Evolutionary conservation across 2,329 filamentous ascomycete genomes (phyloP).

Genomic region (Botrytis byssoidea): DNA sequence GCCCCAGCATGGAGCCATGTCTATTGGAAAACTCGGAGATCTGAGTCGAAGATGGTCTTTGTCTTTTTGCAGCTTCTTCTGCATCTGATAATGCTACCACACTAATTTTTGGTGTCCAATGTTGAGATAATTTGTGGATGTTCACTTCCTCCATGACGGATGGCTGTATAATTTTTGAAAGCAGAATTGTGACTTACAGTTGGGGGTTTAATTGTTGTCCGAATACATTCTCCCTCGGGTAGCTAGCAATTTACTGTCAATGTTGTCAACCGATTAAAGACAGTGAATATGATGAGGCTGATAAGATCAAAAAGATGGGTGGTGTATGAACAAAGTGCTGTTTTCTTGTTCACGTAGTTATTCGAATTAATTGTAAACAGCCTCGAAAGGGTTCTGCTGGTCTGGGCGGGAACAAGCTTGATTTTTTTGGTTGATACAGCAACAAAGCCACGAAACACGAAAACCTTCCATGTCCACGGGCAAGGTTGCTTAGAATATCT

Average conservation of each 20-base stretch:
- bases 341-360: not conserved
- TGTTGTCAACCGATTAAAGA: not conserved
- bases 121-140: not conserved
- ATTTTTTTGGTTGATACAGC: constrained; percentile 13
- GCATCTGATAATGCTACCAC: not conserved
- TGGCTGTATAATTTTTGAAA: not conserved
- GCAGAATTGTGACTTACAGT: constrained; percentile 15
- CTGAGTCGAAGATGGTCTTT: not conserved
- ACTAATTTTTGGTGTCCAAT: constrained; percentile 9
- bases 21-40: not conserved
- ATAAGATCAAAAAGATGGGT: constrained; percentile 12
- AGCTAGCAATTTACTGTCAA: not conserved
- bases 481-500: no score
- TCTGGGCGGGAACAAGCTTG: constrained; percentile 11
- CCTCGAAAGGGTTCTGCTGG: constrained; percentile 1
- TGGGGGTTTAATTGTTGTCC: not conserved
- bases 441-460: constrained; percentile 3
- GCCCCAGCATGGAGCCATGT: constrained; percentile 16
- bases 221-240: not conserved
- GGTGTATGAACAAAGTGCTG: not conserved
- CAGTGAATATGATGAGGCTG: constrained; percentile 11
- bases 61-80: constrained; percentile 5
- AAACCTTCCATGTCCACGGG: no score
- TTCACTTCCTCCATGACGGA: constrained; percentile 13
- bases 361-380: constrained; percentile 16